These are phyloP conservation scores for Pythium insidiosum DNA, from an alignment of 352 stramenopile species.

Conservation along the genomic window DNA sequence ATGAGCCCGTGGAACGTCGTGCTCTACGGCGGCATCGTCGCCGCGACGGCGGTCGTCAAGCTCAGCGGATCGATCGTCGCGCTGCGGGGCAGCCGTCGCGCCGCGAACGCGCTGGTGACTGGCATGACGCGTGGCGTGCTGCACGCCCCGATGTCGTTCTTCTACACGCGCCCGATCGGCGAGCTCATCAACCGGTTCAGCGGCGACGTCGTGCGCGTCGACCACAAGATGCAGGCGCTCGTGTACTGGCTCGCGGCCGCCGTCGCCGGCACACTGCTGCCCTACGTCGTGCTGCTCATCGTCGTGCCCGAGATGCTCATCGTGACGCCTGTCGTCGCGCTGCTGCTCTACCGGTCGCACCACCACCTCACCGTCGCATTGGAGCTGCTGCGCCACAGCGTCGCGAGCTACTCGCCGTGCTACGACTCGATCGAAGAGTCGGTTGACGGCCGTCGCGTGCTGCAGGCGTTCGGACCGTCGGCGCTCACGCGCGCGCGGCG, in stretches of 20 bases:
- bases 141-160: constrained; percentile 24
- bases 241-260: constrained; percentile 7
- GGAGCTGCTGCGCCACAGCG: constrained; percentile 9
- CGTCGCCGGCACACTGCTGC: constrained; percentile 14
- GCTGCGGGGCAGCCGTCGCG: constrained; percentile 6
- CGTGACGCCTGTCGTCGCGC: constrained; percentile 64
- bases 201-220: constrained; percentile 11
- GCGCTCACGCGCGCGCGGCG: constrained; percentile 10
- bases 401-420: constrained; percentile 12
- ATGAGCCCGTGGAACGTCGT: constrained; percentile 9
- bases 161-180: constrained; percentile 22
- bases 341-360: constrained; percentile 11
- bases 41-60: constrained; percentile 7
- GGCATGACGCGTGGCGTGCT: constrained; percentile 11
- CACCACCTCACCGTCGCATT: constrained; percentile 13
- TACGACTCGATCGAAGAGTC: constrained; percentile 18
- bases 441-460: constrained; percentile 12
- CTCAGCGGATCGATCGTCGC: constrained; percentile 12
- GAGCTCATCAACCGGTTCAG: constrained; percentile 36
- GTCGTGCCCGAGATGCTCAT: constrained; percentile 47
- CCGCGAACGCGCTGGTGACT: constrained; percentile 5
- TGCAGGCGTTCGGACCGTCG: constrained; percentile 10
- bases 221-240: constrained; percentile 7
- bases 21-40: constrained; percentile 13
- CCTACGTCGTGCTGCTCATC: constrained; percentile 10